Evolutionary conservation across 305 asterid species (phyloP).

Genomic region (Fraxinus dipetala): DNA sequence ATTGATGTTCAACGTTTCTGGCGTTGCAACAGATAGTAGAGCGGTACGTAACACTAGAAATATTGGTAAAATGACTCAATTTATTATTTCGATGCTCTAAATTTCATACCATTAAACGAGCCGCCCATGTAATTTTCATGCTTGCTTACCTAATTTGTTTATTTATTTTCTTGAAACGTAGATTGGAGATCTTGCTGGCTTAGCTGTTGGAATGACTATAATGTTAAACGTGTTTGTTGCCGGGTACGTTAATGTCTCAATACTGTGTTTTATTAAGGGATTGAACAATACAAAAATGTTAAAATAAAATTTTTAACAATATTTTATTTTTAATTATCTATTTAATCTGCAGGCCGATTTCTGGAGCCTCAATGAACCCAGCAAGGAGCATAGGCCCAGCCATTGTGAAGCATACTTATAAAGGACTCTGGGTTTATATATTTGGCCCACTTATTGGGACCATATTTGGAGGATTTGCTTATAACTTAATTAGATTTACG

Average conservation of each 20-base stretch:
- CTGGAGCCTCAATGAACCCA: conserved; percentile 94
- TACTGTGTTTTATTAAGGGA: background rate
- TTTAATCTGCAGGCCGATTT: conserved; percentile 52
- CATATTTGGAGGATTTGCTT: conserved; percentile 49
- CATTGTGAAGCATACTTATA: conserved; percentile 41
- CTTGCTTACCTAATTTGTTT: background rate
- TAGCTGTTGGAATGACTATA: conserved; percentile 76
- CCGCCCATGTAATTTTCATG: background rate
- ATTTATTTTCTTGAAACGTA: conserved; percentile 2
- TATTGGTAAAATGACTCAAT: background rate
- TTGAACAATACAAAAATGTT: background rate
- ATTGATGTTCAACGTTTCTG: conserved; percentile 70
- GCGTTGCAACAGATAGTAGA: conserved; percentile 46
- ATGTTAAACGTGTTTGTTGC: conserved; percentile 63
- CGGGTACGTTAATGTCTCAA: conserved; percentile 39
- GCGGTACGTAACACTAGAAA: conserved; percentile 38
- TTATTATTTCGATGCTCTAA: background rate
- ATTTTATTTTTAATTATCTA: background rate
- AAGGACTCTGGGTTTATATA: conserved; percentile 61
- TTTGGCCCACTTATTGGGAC: conserved; percentile 66
- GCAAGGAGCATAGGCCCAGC: conserved; percentile 92
- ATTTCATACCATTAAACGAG: background rate
- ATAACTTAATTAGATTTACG: conserved; percentile 50
- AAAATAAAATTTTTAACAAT: too few species aligned
- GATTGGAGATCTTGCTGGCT: conserved; percentile 52